These are phyloP conservation scores for Acanthamoeba castellanii DNA, from an alignment of 208 protist genomes.

Conservation along the genomic window DNA sequence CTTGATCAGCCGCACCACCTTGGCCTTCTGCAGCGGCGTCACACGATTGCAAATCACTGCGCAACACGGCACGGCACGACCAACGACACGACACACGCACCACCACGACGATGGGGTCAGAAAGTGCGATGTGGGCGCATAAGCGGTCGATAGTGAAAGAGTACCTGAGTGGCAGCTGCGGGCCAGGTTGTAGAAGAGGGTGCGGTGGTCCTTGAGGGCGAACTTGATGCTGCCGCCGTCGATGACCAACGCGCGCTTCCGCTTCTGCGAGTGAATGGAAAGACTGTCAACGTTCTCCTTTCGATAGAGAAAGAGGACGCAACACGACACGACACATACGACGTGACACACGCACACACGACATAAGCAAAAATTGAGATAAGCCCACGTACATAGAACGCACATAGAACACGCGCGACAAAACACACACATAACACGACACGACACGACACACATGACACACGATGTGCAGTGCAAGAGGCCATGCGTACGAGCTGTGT, in stretches of 20 bases:
- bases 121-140: no score
- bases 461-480: neutral
- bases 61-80: conserved; percentile 83
- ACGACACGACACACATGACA: no score
- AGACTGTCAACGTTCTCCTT: conserved; percentile 33
- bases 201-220: conserved; percentile 76
- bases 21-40: conserved; percentile 92
- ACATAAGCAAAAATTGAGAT: no score
- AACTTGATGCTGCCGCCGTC: conserved; percentile 84
- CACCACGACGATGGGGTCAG: neutral
- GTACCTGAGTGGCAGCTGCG: conserved; percentile 86
- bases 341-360: neutral
- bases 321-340: neutral
- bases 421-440: no score
- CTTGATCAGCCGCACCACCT: conserved; percentile 91
- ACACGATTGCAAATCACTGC: conserved; percentile 96
- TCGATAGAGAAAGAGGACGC: neutral
- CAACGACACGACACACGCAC: neutral
- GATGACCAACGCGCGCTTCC: conserved; percentile 81
- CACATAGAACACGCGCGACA: no score
- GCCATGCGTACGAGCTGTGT: neutral
- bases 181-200: conserved; percentile 81
- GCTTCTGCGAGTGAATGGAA: conserved; percentile 5
- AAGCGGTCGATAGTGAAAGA: neutral
- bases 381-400: no score